Evolutionary conservation across 2,329 filamentous ascomycete species (phyloP).

Genomic region (Sclerotinia glacialis): DNA sequence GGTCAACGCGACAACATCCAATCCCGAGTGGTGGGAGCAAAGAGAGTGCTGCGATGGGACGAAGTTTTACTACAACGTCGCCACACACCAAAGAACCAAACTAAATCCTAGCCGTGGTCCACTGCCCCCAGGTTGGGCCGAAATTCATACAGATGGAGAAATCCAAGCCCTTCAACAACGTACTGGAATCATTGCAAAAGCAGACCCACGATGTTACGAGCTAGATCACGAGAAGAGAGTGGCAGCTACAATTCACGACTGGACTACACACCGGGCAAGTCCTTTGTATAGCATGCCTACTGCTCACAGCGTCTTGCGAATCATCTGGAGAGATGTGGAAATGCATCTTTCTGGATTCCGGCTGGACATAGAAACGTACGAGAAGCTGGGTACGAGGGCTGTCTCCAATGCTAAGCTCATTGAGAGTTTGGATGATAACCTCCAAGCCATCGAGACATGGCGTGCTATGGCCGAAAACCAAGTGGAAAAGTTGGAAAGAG

Average conservation of each 20-base stretch:
- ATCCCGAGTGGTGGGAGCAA: constrained; percentile 19
- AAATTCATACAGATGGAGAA: not conserved
- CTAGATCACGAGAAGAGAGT: constrained; percentile 7
- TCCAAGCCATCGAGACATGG: constrained; percentile 19
- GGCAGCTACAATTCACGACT: constrained; percentile 17
- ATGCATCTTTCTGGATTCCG: constrained; percentile 18
- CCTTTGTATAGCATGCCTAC: constrained; percentile 14
- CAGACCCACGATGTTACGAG: constrained; percentile 11
- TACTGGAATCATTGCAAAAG: constrained; percentile 19
- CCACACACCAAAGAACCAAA: constrained; percentile 17
- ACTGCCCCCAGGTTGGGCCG: constrained; percentile 4
- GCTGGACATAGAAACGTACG: not conserved
- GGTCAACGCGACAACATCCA: not conserved
- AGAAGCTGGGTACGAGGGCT: not conserved
- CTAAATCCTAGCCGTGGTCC: constrained; percentile 7
- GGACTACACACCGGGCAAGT: constrained; percentile 15
- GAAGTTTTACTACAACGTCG: constrained; percentile 19
- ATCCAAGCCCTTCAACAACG: constrained; percentile 13
- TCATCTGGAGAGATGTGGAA: constrained; percentile 19
- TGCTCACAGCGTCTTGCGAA: constrained; percentile 10
- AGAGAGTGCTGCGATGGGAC: constrained; percentile 14
- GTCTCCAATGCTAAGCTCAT: not conserved
- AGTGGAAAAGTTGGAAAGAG: constrained; percentile 11
- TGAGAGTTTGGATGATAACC: constrained; percentile 8
- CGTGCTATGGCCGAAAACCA: constrained; percentile 13